phyloP scores from a whole-genome alignment of 2,329 filamentous ascomycete genomes.

The Triangularia setosa region DNA sequence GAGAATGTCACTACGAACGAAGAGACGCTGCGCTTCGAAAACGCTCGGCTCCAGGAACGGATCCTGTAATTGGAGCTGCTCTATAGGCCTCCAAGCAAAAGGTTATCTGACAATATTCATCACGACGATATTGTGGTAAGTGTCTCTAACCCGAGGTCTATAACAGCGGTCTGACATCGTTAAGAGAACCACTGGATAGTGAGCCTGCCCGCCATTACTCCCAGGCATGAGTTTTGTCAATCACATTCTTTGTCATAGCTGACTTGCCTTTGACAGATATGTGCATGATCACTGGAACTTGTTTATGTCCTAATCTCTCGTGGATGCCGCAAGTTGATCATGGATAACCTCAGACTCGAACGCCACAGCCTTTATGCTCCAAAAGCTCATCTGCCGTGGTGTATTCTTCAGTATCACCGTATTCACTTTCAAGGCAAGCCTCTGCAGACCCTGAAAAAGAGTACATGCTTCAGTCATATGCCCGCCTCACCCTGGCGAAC shows the following conservation, averaged over 20 bases:
- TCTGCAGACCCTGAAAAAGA: not conserved
- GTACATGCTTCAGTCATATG: not conserved
- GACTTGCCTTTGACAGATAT: not conserved
- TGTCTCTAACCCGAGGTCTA: not conserved
- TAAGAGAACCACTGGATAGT: not conserved
- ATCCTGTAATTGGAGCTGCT: not conserved
- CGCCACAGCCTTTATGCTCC: not conserved
- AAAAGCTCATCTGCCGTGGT: not conserved
- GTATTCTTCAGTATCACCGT: not conserved
- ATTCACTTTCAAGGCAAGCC: not conserved
- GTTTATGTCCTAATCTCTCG: not conserved
- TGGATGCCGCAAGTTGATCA: not conserved
- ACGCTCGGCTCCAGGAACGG: not conserved
- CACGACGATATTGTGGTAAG: not conserved
- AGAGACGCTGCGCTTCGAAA: not conserved
- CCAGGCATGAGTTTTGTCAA: not conserved
- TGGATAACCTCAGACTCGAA: not conserved
- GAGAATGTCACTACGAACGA: not conserved
- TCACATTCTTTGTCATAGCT: not conserved
- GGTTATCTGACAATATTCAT: not conserved
- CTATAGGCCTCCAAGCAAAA: not conserved
- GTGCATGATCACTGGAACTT: not conserved
- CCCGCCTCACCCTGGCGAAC: not conserved
- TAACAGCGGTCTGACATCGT: not conserved
- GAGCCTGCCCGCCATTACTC: not conserved